Conservation (phyloP, 805 yeast species). For the Limtongozyma cylindracea region DNA sequence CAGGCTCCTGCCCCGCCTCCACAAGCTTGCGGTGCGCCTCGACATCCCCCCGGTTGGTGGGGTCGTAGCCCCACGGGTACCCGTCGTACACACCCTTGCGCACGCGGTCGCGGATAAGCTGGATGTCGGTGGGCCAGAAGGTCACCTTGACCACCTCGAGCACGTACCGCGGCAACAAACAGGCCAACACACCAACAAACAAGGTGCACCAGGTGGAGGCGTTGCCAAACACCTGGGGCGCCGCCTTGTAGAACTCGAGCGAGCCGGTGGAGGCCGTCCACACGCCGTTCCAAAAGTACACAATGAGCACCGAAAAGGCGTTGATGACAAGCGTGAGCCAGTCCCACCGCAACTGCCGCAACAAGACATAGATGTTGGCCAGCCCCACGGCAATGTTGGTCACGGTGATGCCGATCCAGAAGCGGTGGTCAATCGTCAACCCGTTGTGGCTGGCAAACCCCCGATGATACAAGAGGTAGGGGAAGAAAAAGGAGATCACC, state of each 20-base stretch:
- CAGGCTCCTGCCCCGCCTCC: slow-evolving; percentile 8
- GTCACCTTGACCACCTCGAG: slow-evolving; percentile 21
- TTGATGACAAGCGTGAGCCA: slow-evolving; percentile 30
- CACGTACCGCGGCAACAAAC: slow-evolving; percentile 35
- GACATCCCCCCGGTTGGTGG: slow-evolving; percentile 18
- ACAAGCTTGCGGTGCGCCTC: slow-evolving; percentile 12
- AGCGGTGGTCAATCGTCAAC: slow-evolving; percentile 41
- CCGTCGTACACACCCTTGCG: slow-evolving; percentile 22
- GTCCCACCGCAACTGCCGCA: slow-evolving; percentile 62
- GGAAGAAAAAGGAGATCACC: slow-evolving; percentile 46
- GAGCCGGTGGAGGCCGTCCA: slow-evolving; percentile 32
- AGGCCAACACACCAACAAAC: slow-evolving; percentile 24
- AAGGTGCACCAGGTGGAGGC: slow-evolving; percentile 39
- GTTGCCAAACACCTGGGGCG: slow-evolving; percentile 34
- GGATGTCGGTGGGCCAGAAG: slow-evolving; percentile 40
- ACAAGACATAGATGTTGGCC: slow-evolving; percentile 37
- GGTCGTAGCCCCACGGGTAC: slow-evolving; percentile 24
- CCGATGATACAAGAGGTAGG: slow-evolving; percentile 20
- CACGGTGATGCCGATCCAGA: slow-evolving; percentile 41
- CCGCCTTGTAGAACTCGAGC: slow-evolving; percentile 38
- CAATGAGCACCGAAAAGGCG: slow-evolving; percentile 25
- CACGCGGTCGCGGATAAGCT: slow-evolving; percentile 40
- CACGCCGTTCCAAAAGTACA: slow-evolving; percentile 61
- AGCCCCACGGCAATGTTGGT: slow-evolving; percentile 35
- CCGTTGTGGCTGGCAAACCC: slow-evolving; percentile 21